Percentiles rank a stretch among this genome's conserved stretches.
Evolutionary conservation across 345 rosid genomes (phyloP).

Genomic region (Melastoma malabathricum): DNA sequence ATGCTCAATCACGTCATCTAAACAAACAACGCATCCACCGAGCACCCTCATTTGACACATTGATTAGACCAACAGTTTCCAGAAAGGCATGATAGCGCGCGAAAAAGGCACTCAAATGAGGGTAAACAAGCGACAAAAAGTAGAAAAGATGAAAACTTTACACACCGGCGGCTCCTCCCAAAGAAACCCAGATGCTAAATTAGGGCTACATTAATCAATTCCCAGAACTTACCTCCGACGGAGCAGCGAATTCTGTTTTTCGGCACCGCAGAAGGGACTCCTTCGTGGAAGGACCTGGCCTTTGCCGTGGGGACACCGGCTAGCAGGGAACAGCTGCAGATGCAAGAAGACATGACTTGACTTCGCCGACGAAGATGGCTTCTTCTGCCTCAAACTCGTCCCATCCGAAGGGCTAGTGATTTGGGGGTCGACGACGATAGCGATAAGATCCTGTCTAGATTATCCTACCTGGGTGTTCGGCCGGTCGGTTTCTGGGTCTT

Average conservation of each 20-base stretch:
- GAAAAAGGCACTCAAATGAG: no score
- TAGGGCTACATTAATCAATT: no score
- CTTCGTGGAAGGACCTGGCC: conserved; percentile 12
- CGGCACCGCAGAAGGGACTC: conserved; percentile 19
- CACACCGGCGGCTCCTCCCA: no score
- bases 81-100: no score
- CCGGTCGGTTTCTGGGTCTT: neutral
- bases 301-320: conserved; percentile 27
- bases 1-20: no score
- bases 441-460: neutral
- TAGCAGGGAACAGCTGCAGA: conserved; percentile 28
- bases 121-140: no score
- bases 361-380: neutral
- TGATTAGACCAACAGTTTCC: no score
- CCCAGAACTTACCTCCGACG: conserved; percentile 37
- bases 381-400: neutral
- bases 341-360: conserved; percentile 6
- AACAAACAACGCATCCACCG: no score
- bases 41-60: no score
- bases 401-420: neutral
- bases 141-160: no score
- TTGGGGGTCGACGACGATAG: no score
- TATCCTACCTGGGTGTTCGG: neutral
- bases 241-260: conserved; percentile 36
- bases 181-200: no score